These are phyloP conservation scores for Cerioporus squamosus DNA, from an alignment of 1,284 basidiomycete species.

Conservation along the genomic window DNA sequence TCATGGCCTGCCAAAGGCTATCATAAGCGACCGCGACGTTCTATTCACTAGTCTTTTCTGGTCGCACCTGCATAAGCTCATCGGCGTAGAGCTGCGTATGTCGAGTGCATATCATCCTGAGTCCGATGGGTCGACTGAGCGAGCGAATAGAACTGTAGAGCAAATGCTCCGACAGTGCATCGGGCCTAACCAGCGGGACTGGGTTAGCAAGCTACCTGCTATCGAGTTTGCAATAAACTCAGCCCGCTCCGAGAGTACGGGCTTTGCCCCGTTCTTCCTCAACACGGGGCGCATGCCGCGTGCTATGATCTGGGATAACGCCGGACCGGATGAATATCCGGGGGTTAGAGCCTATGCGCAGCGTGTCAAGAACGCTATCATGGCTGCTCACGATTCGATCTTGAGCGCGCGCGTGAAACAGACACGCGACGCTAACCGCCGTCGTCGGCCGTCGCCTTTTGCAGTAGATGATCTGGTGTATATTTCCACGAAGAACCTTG, in stretches of 20 bases:
- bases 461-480: slow-evolving; percentile 36
- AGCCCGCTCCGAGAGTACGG: slow-evolving; percentile 34
- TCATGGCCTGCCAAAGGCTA: slow-evolving; percentile 42
- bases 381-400: slow-evolving; percentile 26
- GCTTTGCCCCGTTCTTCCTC: slow-evolving; percentile 35
- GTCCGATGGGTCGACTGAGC: slow-evolving; percentile 43
- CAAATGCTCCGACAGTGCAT: slow-evolving; percentile 43
- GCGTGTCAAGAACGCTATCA: slow-evolving; percentile 2
- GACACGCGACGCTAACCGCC: slow-evolving; percentile 21
- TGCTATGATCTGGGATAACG: slow-evolving; percentile 1
- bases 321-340: background rate
- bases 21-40: slow-evolving; percentile 46
- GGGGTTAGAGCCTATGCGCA: slow-evolving; percentile 22
- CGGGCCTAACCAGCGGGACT: slow-evolving; percentile 37
- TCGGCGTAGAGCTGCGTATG: slow-evolving; percentile 40
- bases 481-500: slow-evolving; percentile 36
- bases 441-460: slow-evolving; percentile 3
- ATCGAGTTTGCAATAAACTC: slow-evolving; percentile 30
- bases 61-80: slow-evolving; percentile 37
- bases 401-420: slow-evolving; percentile 20
- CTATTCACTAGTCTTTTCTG: slow-evolving; percentile 49
- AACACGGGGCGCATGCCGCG: slow-evolving; percentile 20
- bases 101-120: slow-evolving; percentile 49
- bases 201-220: slow-evolving; percentile 38
- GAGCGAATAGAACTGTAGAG: slow-evolving; percentile 40